Evolutionary conservation across 1,284 basidiomycete species (phyloP), one percentile per base, ranked within the genome.

Genomic region (Tylopilus sp.): DNA sequence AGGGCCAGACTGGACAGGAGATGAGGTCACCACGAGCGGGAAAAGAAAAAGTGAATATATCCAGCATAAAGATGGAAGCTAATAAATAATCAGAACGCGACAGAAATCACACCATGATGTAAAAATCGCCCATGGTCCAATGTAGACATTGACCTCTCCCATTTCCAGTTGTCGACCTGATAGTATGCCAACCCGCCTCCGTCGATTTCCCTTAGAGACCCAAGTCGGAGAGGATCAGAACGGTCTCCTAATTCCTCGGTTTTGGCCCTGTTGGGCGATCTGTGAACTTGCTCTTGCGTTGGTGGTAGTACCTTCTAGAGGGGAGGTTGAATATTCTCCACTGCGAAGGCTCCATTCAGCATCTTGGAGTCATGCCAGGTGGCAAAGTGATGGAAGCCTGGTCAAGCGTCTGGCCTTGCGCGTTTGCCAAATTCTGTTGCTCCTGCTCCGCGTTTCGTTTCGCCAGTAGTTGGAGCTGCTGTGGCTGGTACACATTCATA

Each of bases 171-270:
- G 61, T 81, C 83, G 44, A 83, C 69, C 66, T 90, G 87, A 78
- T 87, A 93, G 75, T 90, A 92, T 62, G 88, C 83, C 32, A 88
- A 86, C 81, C 93, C 91, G 57, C 91, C 91, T 54, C 90, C 91
- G 70, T 93, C 91, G 55, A 94, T 88, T 74, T 91, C 91, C 72
- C 87, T 87, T 82, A 87, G 88, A 61, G 85, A 78, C 55, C 89
- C 88, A 41, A 91, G 79, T 55, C 87, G 84, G 65, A 91, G 80
- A 52, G 84, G 79, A 74, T 92, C 89, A 32, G 81, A 74, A 29
- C 64, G 70, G 41, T 78, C 78, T 24, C 72, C 69, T 22, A 78
- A 61, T 39, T 89, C 87, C 62, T 89, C 87, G 53, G 77, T 77
- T 79, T 87, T 88, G 32, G 74, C 70, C 68, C 83, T 80, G 57